Evolutionary conservation across 2,329 filamentous ascomycete genomes (phyloP).

Genomic region (Bipolaris victoriae): DNA sequence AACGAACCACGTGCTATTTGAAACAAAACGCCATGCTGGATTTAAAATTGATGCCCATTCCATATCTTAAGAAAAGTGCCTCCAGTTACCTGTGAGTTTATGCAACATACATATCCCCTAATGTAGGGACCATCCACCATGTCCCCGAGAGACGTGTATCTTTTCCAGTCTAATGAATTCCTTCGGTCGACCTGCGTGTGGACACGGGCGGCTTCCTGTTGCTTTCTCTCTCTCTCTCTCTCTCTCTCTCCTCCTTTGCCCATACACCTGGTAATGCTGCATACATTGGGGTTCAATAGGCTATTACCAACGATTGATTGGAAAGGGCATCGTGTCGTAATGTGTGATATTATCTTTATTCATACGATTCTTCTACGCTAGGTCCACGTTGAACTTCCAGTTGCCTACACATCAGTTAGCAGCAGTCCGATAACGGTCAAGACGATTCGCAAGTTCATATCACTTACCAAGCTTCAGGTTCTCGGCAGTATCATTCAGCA

Average conservation of each 20-base stretch:
- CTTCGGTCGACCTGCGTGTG: neutral
- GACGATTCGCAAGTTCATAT: neutral
- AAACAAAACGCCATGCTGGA: constrained; percentile 20
- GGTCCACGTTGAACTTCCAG: constrained; percentile 42
- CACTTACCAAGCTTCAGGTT: constrained; percentile 83
- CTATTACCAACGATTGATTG: neutral
- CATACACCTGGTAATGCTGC: neutral
- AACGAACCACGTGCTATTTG: constrained; percentile 3
- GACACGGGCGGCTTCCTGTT: neutral
- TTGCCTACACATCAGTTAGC: constrained; percentile 31
- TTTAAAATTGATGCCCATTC: constrained; percentile 8
- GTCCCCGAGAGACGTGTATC: neutral
- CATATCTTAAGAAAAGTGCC: constrained; percentile 6
- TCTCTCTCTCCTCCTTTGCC: neutral
- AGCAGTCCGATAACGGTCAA: neutral
- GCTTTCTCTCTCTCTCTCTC: neutral
- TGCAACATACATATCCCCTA: constrained; percentile 19
- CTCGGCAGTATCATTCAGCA: constrained; percentile 90
- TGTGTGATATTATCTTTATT: neutral
- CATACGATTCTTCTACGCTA: constrained; percentile 23
- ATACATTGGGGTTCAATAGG: neutral
- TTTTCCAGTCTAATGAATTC: neutral
- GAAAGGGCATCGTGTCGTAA: neutral
- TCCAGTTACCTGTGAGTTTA: constrained; percentile 8
- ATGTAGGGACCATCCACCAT: neutral